These are phyloP conservation scores for Sapria himalayana DNA, from an alignment of 345 rosid genomes.

Conservation along the genomic window DNA sequence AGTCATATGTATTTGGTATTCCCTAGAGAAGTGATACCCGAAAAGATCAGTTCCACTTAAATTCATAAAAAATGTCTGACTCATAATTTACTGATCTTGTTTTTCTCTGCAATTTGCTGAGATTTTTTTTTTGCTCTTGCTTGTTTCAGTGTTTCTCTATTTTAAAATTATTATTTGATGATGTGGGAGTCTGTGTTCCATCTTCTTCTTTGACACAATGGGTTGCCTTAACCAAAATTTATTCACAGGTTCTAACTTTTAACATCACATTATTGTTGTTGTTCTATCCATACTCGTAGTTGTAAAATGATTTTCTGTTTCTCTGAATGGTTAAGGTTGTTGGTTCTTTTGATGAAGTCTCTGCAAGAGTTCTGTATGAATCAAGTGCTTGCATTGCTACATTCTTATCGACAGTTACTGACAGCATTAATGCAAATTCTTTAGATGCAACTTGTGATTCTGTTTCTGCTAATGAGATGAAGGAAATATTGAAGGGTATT, in stretches of 20 bases:
- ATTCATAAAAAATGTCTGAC: too few relatives aligned
- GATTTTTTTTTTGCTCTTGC: constrained; percentile 8
- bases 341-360: constrained; percentile 35
- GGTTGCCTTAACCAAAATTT: constrained; percentile 67
- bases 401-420: constrained; percentile 37
- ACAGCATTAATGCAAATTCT: constrained; percentile 27
- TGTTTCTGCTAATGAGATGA: constrained; percentile 14
- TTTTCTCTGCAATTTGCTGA: neutral
- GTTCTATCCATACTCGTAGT: too few relatives aligned
- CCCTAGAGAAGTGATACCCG: too few relatives aligned
- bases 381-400: constrained; percentile 44
- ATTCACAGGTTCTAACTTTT: constrained; percentile 43
- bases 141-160: constrained; percentile 82
- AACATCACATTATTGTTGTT: too few relatives aligned
- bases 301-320: too few relatives aligned
- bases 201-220: constrained; percentile 60
- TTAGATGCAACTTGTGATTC: constrained; percentile 20
- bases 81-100: too few relatives aligned
- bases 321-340: constrained; percentile 43
- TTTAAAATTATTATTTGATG: constrained; percentile 31
- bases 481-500: constrained; percentile 32
- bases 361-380: constrained; percentile 51
- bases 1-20: too few relatives aligned
- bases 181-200: constrained; percentile 19
- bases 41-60: too few relatives aligned